Base-by-base conservation (phyloP, 331 rosid genomes). In the Quercus lobata region DNA sequence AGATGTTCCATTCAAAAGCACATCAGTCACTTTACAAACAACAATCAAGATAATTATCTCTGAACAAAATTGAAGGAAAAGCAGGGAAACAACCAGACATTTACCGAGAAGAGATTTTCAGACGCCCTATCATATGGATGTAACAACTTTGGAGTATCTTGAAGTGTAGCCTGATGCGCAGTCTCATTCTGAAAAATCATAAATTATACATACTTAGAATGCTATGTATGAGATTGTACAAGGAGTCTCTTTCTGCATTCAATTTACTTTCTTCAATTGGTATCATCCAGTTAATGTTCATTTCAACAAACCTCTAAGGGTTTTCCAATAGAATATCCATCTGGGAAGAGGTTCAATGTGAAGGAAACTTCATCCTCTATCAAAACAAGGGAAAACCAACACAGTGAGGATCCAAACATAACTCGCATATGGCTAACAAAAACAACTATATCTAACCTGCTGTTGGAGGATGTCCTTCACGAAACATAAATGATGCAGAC, bases 81-180 rank as follows among this genome's bases (percentile, higher is more conserved):
- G 35, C 81, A 35, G 65, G 55, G 70, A 72, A 76, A 58, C n/a
- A 74, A 65, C 57, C 25, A 85, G 79, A 83, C 25, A 85, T 85
- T 89, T 88, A 93, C 99, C 81, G 88, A 84, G 86, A 96, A 92
- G 75, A 96, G 88, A 80, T 88, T 89, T 86, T 96, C 99, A 24
- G 98, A 92, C 14, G 91, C 81, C 87, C 97, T 88, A 79, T 92
- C 99, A 86, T 96, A 96, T 27, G 98, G 99, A 80, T 88, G 98
- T 77, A 96, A 85, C 83, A 84, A 77, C 91, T 96, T 96, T 2
- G 88, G 91, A 77, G 81, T 84, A 74, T 90, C 94, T 79, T 90
- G 92, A 80, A 72, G 78, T 27, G 86, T 73, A 22, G 83, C 65
- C 52, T 85, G 93, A 80, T 84, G 83, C 3, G 84, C 66, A n/a